These are phyloP conservation scores for Colletotrichum caudatum DNA, from an alignment of 2,329 filamentous ascomycete genomes.

Conservation along the genomic window DNA sequence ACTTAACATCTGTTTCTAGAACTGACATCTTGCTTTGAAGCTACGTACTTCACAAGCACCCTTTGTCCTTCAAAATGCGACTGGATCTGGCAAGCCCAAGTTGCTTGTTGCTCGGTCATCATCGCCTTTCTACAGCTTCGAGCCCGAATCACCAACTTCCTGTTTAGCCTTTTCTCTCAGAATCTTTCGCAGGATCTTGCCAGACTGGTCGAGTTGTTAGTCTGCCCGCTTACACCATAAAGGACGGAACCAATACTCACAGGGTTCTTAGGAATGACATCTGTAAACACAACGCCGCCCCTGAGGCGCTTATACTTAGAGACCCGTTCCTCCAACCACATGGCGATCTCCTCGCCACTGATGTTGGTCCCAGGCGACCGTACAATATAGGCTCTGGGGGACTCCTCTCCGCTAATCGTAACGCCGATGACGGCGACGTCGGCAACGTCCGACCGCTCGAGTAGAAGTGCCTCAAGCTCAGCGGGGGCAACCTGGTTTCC, in stretches of 20 bases:
- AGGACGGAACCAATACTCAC: conserved; percentile 53
- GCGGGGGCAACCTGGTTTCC: conserved; percentile 71
- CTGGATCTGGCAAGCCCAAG: neutral
- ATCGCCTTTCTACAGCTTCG: conserved; percentile 21
- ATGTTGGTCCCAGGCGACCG: conserved; percentile 57
- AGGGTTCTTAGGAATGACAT: conserved; percentile 71
- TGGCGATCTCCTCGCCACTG: conserved; percentile 67
- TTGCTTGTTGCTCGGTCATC: too few species aligned
- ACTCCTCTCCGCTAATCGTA: conserved; percentile 65
- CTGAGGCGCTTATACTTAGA: conserved; percentile 74
- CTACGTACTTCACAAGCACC: neutral
- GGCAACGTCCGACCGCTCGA: conserved; percentile 59
- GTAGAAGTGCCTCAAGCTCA: conserved; percentile 56
- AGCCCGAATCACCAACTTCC: conserved; percentile 59
- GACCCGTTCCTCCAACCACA: conserved; percentile 74
- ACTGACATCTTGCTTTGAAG: neutral
- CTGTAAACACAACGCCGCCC: conserved; percentile 77
- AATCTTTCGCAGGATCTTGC: conserved; percentile 73
- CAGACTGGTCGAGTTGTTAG: conserved; percentile 58
- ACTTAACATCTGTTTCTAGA: neutral
- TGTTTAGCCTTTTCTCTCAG: conserved; percentile 68
- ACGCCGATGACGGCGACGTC: conserved; percentile 76
- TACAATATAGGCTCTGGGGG: conserved; percentile 73
- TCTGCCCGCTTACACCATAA: conserved; percentile 11
- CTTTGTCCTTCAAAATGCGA: neutral